Conservation (phyloP, 2,329 filamentous ascomycete genomes). For the Thelonectria discophora region DNA sequence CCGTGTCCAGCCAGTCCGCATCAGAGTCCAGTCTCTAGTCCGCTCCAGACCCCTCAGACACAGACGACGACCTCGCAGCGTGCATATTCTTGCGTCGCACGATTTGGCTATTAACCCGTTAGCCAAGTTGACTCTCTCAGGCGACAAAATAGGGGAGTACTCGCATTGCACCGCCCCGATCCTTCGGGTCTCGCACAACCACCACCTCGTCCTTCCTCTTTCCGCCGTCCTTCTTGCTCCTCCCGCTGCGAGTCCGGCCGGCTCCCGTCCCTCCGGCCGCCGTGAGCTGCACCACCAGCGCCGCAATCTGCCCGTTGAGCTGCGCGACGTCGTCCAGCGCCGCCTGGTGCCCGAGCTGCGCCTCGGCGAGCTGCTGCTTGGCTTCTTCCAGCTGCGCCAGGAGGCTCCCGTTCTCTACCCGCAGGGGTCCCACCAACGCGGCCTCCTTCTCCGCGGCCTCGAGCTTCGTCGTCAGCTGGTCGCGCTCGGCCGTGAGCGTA, state of each 20-base stretch:
- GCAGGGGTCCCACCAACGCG: conserved; percentile 32
- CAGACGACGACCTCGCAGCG: conserved; percentile 22
- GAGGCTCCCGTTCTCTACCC: conserved; percentile 39
- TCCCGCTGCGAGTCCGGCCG: conserved; percentile 27
- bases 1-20: too few species aligned
- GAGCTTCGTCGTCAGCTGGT: conserved; percentile 39
- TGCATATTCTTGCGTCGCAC: conserved; percentile 26
- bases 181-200: conserved; percentile 38
- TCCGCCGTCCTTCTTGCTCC: conserved; percentile 36
- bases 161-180: conserved; percentile 38
- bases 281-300: conserved; percentile 35
- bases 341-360: conserved; percentile 36
- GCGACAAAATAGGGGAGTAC: conserved; percentile 14
- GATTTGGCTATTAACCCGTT: conserved; percentile 25
- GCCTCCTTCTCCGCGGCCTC: conserved; percentile 35
- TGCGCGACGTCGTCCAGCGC: conserved; percentile 32
- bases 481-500: conserved; percentile 26
- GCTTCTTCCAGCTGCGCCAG: conserved; percentile 33
- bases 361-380: conserved; percentile 30
- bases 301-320: conserved; percentile 34
- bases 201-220: conserved; percentile 40
- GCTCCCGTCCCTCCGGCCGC: conserved; percentile 5
- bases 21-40: conserved; percentile 10
- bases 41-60: conserved; percentile 24
- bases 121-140: conserved; percentile 4